Conservation (phyloP, 129 eudicot genomes). For the Arctium lappa region DNA sequence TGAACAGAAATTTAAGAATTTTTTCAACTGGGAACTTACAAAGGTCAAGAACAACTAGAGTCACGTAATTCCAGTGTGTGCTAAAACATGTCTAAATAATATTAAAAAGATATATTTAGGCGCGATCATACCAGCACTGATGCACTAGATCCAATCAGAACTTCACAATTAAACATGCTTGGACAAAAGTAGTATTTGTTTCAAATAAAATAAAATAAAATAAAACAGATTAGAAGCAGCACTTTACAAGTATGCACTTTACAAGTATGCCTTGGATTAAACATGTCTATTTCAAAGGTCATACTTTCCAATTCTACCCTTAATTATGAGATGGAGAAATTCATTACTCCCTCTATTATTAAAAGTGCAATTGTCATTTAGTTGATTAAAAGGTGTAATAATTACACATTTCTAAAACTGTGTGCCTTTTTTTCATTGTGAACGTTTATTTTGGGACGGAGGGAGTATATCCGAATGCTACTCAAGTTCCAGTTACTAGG, state of each 20-base stretch:
- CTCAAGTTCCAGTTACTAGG: neutral
- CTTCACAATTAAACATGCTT: neutral
- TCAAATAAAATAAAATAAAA: too few relatives aligned
- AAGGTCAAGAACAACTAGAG: neutral
- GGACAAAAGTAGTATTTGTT: neutral
- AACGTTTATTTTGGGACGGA: neutral
- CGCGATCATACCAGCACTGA: neutral
- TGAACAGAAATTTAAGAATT: too few relatives aligned
- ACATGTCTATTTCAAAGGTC: neutral
- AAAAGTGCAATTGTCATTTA: too few relatives aligned
- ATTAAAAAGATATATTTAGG: neutral
- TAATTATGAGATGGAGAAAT: neutral
- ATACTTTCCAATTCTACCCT: neutral
- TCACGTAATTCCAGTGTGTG: neutral
- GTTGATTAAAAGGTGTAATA: neutral
- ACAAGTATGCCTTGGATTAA: neutral
- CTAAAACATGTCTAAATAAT: neutral
- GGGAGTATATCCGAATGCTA: neutral
- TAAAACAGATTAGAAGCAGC: neutral
- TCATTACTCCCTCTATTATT: too few relatives aligned
- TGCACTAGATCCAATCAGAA: neutral
- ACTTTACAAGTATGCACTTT: neutral
- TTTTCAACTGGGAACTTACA: neutral
- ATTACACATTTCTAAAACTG: neutral
- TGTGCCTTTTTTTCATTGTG: neutral